phyloP scores from a whole-genome alignment of 768 basidiomycete genomes.

The Pleurotus salmoneostramineus region DNA sequence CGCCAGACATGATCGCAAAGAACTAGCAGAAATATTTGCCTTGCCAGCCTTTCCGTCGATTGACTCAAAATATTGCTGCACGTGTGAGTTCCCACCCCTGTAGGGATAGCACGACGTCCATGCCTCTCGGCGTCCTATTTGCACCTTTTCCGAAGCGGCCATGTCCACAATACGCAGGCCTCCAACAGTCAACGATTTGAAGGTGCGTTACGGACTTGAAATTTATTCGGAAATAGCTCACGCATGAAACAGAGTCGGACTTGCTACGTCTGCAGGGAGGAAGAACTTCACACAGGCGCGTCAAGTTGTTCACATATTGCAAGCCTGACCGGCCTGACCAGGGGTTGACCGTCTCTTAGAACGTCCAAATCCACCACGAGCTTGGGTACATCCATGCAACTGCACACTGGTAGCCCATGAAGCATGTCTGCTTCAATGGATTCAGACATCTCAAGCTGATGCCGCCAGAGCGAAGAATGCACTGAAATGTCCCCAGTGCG shows the following conservation, averaged over 20 bases:
- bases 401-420: slow-evolving; percentile 83
- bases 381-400: slow-evolving; percentile 78
- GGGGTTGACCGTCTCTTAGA: not conserved
- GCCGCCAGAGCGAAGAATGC: slow-evolving; percentile 55
- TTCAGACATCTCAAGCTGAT: slow-evolving; percentile 62
- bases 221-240: not conserved
- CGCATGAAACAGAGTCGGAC: not conserved
- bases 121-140: too few relatives aligned
- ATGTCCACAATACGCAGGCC: not conserved
- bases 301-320: slow-evolving; percentile 8
- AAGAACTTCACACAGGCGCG: slow-evolving; percentile 15
- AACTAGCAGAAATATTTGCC: not conserved
- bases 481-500: slow-evolving; percentile 79
- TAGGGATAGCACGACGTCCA: too few relatives aligned
- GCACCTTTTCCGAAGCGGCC: not conserved
- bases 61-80: not conserved
- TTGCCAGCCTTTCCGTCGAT: not conserved
- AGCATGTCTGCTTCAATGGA: slow-evolving; percentile 76
- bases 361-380: slow-evolving; percentile 34
- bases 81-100: not conserved
- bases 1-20: slow-evolving; percentile 49
- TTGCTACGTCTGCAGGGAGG: slow-evolving; percentile 1
- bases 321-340: slow-evolving; percentile 18
- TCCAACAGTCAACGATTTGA: slow-evolving; percentile 4
- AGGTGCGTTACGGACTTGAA: not conserved